A percentile compares a stretch with the other conserved stretches of the same genome.
Conservation (phyloP, 2,329 filamentous ascomycete species). For the Davidsoniella australis region DNA sequence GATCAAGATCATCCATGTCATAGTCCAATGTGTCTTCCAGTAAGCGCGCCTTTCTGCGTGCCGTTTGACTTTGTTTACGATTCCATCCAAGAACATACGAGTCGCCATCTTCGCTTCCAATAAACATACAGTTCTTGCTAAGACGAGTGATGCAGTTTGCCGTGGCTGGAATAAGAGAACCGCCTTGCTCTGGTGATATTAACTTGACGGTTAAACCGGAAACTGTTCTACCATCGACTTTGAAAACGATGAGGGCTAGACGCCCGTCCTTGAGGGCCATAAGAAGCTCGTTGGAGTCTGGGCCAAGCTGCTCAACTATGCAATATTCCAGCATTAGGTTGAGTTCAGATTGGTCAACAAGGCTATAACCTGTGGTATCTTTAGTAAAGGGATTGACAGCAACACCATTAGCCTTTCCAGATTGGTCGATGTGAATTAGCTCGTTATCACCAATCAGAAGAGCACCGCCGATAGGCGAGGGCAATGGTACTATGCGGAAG, state of each 20-base stretch:
- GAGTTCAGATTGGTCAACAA: slow-evolving; percentile 73
- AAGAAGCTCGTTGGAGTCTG: slow-evolving; percentile 68
- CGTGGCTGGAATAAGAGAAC: slow-evolving; percentile 39
- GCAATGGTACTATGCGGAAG: slow-evolving; percentile 64
- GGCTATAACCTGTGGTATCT: slow-evolving; percentile 63
- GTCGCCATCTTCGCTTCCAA: slow-evolving; percentile 72
- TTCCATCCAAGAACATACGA: slow-evolving; percentile 71
- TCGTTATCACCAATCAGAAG: slow-evolving; percentile 79
- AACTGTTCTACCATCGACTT: slow-evolving; percentile 77
- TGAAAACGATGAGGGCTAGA: slow-evolving; percentile 62
- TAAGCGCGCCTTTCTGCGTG: slow-evolving; percentile 44
- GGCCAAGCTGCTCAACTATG: slow-evolving; percentile 56
- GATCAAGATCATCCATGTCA: slow-evolving; percentile 28
- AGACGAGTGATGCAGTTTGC: slow-evolving; percentile 56
- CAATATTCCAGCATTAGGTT: slow-evolving; percentile 68
- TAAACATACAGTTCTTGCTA: slow-evolving; percentile 53
- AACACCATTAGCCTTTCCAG: slow-evolving; percentile 80
- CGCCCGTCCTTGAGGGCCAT: slow-evolving; percentile 61
- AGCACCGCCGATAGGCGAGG: slow-evolving; percentile 74
- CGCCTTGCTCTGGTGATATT: slow-evolving; percentile 45
- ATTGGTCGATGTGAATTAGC: slow-evolving; percentile 87
- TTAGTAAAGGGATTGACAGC: slow-evolving; percentile 84
- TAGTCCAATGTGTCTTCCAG: slow-evolving; percentile 35
- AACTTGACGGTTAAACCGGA: slow-evolving; percentile 64
- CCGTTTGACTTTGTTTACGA: slow-evolving; percentile 41